Evolutionary conservation across 2,329 filamentous ascomycete species (phyloP).

Genomic region (Ceratocystis cacaofunesta): DNA sequence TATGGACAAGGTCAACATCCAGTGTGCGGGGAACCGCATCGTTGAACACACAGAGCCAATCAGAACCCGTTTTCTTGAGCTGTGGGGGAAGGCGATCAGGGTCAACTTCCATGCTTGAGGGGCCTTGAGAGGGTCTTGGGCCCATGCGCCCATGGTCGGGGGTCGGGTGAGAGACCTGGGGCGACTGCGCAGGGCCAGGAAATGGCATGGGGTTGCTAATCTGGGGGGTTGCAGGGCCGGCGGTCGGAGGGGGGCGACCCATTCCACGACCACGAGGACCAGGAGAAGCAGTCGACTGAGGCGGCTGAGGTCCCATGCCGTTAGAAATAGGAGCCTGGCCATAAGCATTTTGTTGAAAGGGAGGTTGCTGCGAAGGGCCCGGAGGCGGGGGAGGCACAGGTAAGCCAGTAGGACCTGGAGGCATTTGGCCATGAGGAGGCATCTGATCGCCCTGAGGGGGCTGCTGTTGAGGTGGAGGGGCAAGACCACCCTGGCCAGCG

Average conservation of each 20-base stretch:
- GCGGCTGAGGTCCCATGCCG: constrained; percentile 69
- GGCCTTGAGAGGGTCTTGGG: constrained; percentile 24
- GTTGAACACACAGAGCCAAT: constrained; percentile 98
- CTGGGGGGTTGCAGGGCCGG: constrained; percentile 70
- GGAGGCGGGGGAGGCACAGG: constrained; percentile 44
- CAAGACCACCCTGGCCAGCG: constrained; percentile 66
- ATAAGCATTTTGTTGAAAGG: constrained; percentile 59
- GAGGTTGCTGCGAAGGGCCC: constrained; percentile 51
- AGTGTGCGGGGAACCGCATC: constrained; percentile 75
- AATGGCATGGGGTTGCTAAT: constrained; percentile 81
- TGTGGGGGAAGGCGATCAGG: constrained; percentile 70
- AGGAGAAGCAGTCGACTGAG: constrained; percentile 72
- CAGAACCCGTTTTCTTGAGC: constrained; percentile 74
- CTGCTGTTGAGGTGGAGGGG: constrained; percentile 50
- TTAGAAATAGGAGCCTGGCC: constrained; percentile 43
- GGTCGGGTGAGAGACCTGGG: constrained; percentile 75
- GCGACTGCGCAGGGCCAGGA: constrained; percentile 66
- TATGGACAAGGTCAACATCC: constrained; percentile 89
- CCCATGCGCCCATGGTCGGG: constrained; percentile 46
- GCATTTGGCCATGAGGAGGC: constrained; percentile 36
- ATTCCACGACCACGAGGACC: constrained; percentile 56
- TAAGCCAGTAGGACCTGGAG: constrained; percentile 29
- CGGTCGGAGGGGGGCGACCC: constrained; percentile 46
- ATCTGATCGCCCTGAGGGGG: constrained; percentile 57
- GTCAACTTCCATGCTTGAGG: constrained; percentile 52